Evolutionary conservation across 208 protist genomes (phyloP).

Genomic region (Crithidia thermophila): DNA sequence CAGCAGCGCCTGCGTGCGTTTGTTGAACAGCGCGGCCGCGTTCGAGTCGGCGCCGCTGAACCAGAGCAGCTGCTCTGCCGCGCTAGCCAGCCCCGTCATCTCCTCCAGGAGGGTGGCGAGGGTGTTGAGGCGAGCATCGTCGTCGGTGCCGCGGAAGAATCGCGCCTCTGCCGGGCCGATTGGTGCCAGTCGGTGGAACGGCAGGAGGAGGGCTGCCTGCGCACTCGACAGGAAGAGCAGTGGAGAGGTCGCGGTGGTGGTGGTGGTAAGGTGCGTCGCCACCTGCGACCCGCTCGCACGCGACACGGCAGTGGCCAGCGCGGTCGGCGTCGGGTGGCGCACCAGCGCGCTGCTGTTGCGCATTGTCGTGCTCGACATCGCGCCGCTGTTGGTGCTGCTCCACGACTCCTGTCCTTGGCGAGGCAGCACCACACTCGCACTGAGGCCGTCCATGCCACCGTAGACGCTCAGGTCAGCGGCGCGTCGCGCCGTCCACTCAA

Average conservation of each 20-base stretch:
- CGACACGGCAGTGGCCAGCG: neutral
- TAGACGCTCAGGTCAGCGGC: neutral
- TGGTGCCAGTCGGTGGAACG: conserved; percentile 30
- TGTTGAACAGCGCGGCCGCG: conserved; percentile 31
- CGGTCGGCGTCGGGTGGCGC: neutral
- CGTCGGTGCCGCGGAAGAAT: conserved; percentile 46
- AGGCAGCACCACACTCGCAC: conserved; percentile 24
- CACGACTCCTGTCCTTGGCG: neutral
- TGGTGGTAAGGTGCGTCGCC: no score
- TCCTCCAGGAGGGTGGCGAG: conserved; percentile 56
- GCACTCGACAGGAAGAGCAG: conserved; percentile 8
- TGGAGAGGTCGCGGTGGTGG: neutral
- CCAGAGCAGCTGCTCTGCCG: conserved; percentile 62
- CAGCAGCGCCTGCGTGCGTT: conserved; percentile 39
- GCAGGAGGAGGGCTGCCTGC: conserved; percentile 1
- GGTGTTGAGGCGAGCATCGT: conserved; percentile 44
- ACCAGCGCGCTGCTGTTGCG: neutral
- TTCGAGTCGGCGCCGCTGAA: conserved; percentile 37
- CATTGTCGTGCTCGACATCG: neutral
- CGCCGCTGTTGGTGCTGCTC: neutral
- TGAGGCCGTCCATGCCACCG: conserved; percentile 4
- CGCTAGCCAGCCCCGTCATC: conserved; percentile 39
- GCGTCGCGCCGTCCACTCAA: conserved; percentile 9
- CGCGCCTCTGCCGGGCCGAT: conserved; percentile 50
- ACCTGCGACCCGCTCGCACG: neutral